Base-by-base conservation (phyloP, 768 basidiomycete species). In the Kwoniella sp. region DNA sequence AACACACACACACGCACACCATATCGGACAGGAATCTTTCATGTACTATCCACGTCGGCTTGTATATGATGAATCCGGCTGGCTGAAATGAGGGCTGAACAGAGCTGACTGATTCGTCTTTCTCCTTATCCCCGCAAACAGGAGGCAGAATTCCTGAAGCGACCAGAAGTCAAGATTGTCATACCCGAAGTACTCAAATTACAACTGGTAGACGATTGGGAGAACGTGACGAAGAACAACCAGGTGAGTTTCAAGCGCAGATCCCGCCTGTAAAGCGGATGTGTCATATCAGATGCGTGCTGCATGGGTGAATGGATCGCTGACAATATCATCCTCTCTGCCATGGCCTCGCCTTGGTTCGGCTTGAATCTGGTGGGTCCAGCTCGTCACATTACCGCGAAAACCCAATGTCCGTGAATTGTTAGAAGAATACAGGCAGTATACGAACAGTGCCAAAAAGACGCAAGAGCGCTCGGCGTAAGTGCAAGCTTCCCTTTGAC, bases 201-300 rank as follows among this genome's bases (percentile, higher is more conserved):
- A 30, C 85, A 90, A 53, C 84, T 99, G 38, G 93, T 98, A 1
- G 93, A 98, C 75, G 96, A 98, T 72, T 99, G 96, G 96, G 95
- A 98, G 81, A 87, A 89, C 4, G 88, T 98, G 41, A 98, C 96
- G 58, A 97, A 96, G 83, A 91, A 93, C 77, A 87, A 88, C 71
- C 90, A 93, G 86, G 95, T 90, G 64, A 28, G 81, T 73, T 67
- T 26, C 7, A 26, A 50, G 8, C 5, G 0, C 26, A 8, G 0
- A 22, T 20, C 17, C 30, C 17, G 37, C 26, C 34, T 28, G n/a
- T 7, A 50, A 50, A 4, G 48, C 4, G 48, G 7, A 15, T 59
- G 15, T 29, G 34, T 51, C 45, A 37, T 26, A 23, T 51, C 38
- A 37, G 31, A 30, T 20, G 29, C 25, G n/a, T 51, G 28, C n/a